Conservation (phyloP, 129 eudicot species). For the Logfia minima region DNA sequence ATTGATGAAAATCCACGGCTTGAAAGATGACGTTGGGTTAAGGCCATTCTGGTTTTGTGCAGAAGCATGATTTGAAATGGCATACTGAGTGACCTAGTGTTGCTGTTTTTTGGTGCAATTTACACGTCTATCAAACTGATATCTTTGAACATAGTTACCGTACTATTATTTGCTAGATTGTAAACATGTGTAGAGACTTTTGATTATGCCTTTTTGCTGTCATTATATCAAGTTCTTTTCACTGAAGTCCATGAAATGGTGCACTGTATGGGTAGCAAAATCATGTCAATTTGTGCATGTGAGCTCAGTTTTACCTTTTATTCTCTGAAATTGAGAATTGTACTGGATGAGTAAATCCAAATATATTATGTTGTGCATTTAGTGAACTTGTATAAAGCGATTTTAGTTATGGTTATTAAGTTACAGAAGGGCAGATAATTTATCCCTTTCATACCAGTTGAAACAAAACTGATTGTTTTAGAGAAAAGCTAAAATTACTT, state of each 20-base stretch:
- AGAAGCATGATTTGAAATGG: background rate
- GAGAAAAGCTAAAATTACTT: too few species aligned
- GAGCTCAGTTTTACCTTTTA: background rate
- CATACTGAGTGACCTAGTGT: background rate
- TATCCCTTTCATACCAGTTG: too few species aligned
- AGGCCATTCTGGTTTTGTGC: conserved; percentile 1
- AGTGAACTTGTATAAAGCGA: background rate
- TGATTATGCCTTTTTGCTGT: background rate
- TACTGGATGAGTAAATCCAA: background rate
- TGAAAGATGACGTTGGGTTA: background rate
- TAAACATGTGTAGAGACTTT: conserved; percentile 19
- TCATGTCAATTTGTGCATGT: background rate
- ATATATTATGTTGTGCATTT: too few species aligned
- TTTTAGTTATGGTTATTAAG: background rate
- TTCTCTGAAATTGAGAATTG: background rate
- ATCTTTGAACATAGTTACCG: conserved; percentile 15
- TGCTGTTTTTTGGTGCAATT: conserved; percentile 13
- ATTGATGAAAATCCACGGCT: background rate
- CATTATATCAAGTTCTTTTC: conserved; percentile 10
- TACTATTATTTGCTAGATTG: conserved; percentile 21
- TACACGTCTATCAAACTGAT: background rate
- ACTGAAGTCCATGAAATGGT: background rate
- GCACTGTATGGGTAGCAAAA: background rate
- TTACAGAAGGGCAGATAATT: background rate
- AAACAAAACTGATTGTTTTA: too few species aligned